Base-by-base conservation (phyloP, 768 basidiomycete species). In the Lentinus tigrinus region DNA sequence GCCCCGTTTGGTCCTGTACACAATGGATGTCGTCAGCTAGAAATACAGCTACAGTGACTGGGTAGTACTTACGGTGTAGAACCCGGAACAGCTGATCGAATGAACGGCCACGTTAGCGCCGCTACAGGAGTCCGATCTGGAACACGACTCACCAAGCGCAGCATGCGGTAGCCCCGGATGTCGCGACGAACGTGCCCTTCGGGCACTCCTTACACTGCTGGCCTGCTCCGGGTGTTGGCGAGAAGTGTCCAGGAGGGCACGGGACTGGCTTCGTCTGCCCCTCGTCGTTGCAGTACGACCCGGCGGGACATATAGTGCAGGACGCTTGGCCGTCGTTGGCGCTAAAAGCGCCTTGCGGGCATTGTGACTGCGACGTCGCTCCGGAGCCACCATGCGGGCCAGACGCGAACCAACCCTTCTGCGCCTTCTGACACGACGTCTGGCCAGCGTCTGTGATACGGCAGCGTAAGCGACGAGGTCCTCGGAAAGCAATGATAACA, bases 261-360 rank as follows among this genome's bases (percentile, higher is more conserved):
- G 43, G 52, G 10, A n/a, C 27, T 24, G 62, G 62, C 17, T 7
- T 10, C 3, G 56, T 49, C 43, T 62, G 61, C 4, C 60, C 57
- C 6, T 57, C n/a, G 8, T 60, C 60, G 44, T 63, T 61, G 57
- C 67, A 67, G 31, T 60, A 56, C 17, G 64, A 50, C 5, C 64
- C 67, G 10, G 63, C 36, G 1, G 64, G 64, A 43, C 67, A 67
- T 2, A 47, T 39, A 1, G 60, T 65, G 61, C 67, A 67, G 5
- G 46, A 5, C 16, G 56, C 57, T 3, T 60, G 50, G 16, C 63
- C 62, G n/a, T 28, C 31, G 16, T 48, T 54, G 0, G 58, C 28
- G 59, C 64, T 65, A 53, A 59, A 67, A 21, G 51, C 51, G 3
- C 67, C 67, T 21, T 62, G 56, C 27, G 10, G 28, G 47, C 67